Base-by-base conservation (phyloP, 495 filamentous ascomycete genomes). In the Penicillium cinerascens region DNA sequence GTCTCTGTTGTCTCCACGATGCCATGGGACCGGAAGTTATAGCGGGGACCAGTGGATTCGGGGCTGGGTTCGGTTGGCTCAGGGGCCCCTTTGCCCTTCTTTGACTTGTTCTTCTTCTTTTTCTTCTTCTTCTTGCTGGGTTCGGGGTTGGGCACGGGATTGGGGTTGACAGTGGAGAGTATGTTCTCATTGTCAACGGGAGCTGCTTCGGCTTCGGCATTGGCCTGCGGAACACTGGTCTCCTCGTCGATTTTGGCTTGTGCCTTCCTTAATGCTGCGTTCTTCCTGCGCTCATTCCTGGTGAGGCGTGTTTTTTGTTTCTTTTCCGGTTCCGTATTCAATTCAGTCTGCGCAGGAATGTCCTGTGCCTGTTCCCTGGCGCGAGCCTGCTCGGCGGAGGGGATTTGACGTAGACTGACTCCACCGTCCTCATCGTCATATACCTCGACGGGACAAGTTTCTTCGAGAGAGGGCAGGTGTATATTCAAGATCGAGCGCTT, bases 401-500 rank as follows among this genome's bases (percentile, higher is more conserved):
- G 13, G 29, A 33, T 33, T 1, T 13, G 29, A 11, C 29, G 29
- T 33, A 56, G 54, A 36, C 44, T 54, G 2, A 44, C 55, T 0
- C 63, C 63, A 11, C 63, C 62, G 10, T 63, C 60, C 23, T 61
- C 57, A 7, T 42, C 38, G 11, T 49, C 29, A 13, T 33, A 33
- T 10, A 33, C 11, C 13, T 35, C 49, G 8, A 33, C 8, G 3
- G 9, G 29, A 13, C 29, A 33, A 33, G 10, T 10, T 15, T 33
- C 29, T 33, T 33, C 11, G 0, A 33, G 1, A 2, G 10, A 10
- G 3, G 8, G 9, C 29, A 33, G 29, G 29, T 33, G 29, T 1
- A 64, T 37, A 2, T 61, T 55, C 17, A 72, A 39, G 25, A 68
- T 66, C 23, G 70, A 44, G 42, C 67, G 59, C 21, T 43, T 67